phyloP scores from a whole-genome alignment of 495 filamentous ascomycete species.

The Aspergillus conjunctus region DNA sequence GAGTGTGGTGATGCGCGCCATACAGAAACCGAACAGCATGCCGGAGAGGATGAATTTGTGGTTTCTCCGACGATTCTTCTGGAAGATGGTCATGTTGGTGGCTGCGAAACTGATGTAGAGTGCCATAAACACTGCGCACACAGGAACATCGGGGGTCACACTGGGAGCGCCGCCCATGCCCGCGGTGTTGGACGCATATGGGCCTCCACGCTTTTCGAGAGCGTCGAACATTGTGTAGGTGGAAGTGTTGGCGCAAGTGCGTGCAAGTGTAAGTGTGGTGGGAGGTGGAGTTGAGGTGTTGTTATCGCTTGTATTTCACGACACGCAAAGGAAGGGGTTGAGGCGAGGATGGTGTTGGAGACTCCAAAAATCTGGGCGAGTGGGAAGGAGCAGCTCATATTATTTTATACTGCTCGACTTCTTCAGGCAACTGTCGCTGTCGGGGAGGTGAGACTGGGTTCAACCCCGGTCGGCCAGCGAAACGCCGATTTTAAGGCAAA shows the following conservation, averaged over 20 bases:
- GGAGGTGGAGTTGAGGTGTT: no score
- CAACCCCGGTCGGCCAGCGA: no score
- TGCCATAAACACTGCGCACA: slow-evolving; percentile 63
- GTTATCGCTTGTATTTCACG: no score
- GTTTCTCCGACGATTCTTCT: slow-evolving; percentile 54
- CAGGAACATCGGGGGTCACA: slow-evolving; percentile 59
- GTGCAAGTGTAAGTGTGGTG: neutral
- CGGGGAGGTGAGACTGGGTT: no score
- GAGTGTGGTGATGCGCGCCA: slow-evolving; percentile 66
- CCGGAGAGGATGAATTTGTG: slow-evolving; percentile 74
- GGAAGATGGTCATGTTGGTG: slow-evolving; percentile 67
- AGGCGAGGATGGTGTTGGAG: no score
- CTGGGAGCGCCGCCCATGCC: slow-evolving; percentile 62
- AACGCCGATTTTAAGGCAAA: no score
- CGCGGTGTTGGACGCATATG: slow-evolving; percentile 50
- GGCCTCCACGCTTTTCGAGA: slow-evolving; percentile 29
- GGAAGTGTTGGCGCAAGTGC: neutral
- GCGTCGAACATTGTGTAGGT: slow-evolving; percentile 11
- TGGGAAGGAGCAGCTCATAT: no score
- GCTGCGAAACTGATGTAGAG: slow-evolving; percentile 63
- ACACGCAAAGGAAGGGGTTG: no score
- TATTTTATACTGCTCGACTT: neutral
- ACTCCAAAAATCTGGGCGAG: no score
- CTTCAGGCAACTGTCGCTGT: neutral
- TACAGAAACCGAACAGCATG: slow-evolving; percentile 77